Conservation (phyloP, 495 filamentous ascomycete genomes). For the Xylaria telfairii region DNA sequence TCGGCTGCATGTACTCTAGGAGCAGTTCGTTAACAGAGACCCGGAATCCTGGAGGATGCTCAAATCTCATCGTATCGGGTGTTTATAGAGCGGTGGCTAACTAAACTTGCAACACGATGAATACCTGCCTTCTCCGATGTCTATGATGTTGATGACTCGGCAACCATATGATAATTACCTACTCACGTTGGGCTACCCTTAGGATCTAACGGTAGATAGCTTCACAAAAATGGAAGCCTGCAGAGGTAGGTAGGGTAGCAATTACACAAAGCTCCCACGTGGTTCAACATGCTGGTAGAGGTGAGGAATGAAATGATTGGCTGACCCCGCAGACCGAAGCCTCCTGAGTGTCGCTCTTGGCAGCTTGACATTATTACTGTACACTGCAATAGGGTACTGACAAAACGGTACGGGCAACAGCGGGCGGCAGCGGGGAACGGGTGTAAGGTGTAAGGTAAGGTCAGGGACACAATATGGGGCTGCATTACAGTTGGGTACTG, state of each 20-base stretch:
- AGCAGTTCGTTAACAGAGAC: neutral
- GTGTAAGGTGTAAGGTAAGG: neutral
- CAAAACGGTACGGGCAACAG: neutral
- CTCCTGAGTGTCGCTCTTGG: neutral
- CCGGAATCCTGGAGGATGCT: neutral
- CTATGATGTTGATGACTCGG: neutral
- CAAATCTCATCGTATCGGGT: neutral
- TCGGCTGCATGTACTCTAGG: neutral
- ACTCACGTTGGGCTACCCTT: neutral
- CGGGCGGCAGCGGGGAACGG: neutral
- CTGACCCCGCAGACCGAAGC: slow-evolving; percentile 22
- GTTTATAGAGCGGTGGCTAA: neutral
- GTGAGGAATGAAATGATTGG: slow-evolving; percentile 15
- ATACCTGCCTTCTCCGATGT: neutral
- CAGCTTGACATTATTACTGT: slow-evolving; percentile 1
- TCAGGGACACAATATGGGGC: neutral
- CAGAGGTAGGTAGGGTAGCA: neutral
- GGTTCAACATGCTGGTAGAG: slow-evolving; percentile 1
- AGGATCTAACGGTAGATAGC: neutral
- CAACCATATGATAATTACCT: neutral
- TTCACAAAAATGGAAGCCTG: neutral
- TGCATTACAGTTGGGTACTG: no score
- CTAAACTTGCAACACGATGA: neutral
- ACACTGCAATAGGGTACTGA: neutral
- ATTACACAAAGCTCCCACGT: slow-evolving; percentile 14